A percentile compares a stretch with the other conserved stretches of the same genome.
Conservation (phyloP, 305 asterid species). For the Rubia tinctorum region DNA sequence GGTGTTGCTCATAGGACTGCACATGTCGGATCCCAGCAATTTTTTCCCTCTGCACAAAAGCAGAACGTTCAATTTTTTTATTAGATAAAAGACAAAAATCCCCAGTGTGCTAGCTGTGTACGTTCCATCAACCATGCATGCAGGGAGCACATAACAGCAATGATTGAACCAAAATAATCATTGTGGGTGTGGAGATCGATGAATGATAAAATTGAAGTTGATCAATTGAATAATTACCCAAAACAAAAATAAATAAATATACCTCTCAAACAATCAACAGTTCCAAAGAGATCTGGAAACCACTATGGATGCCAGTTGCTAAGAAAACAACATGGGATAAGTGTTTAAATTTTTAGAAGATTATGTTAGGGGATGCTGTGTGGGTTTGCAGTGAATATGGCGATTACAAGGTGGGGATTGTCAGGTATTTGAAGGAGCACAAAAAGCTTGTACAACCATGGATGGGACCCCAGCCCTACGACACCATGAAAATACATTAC, state of each 20-base stretch:
- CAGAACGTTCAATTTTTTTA: not conserved
- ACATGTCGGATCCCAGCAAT: slow-evolving; percentile 16
- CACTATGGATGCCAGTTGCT: slow-evolving; percentile 18
- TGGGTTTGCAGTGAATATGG: slow-evolving; percentile 25
- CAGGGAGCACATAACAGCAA: not conserved
- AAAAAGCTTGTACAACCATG: slow-evolving; percentile 19
- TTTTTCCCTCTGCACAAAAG: slow-evolving; percentile 20
- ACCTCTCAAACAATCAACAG: slow-evolving; percentile 36
- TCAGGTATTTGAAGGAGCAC: slow-evolving; percentile 34
- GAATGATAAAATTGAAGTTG: not conserved
- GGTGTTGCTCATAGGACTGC: slow-evolving; percentile 16
- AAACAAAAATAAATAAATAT: not conserved
- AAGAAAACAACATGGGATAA: not conserved
- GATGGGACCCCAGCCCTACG: slow-evolving; percentile 16
- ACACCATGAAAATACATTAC: no score
- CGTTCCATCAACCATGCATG: slow-evolving; percentile 16
- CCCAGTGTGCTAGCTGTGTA: no score
- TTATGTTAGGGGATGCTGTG: slow-evolving; percentile 23
- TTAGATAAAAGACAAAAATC: slow-evolving; percentile 16
- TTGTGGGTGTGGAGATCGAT: not conserved
- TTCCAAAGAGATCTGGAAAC: slow-evolving; percentile 19
- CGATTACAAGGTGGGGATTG: slow-evolving; percentile 25
- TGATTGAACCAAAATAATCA: not conserved
- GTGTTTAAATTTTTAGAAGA: slow-evolving; percentile 12
- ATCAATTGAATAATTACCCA: not conserved